A percentile compares a stretch with the other conserved stretches of the same genome.
Conservation (phyloP, 768 basidiomycete species). For the Leucosporidium scottii region DNA sequence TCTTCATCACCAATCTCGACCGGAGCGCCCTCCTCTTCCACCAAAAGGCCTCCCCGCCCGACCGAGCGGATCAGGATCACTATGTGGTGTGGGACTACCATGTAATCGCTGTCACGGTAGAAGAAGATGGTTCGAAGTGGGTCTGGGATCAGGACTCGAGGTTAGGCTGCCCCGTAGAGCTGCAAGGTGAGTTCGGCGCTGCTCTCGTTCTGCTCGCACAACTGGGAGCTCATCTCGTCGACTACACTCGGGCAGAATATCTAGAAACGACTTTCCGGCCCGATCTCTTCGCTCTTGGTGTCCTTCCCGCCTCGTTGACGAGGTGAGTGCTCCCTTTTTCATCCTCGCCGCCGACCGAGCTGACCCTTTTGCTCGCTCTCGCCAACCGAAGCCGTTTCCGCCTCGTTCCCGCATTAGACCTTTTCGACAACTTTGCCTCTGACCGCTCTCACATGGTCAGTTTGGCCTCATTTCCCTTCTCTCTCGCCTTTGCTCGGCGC, state of each 20-base stretch:
- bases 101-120: conserved; percentile 10
- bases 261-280: conserved; percentile 15
- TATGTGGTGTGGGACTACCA: conserved; percentile 35
- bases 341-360: background rate
- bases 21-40: conserved; percentile 20
- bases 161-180: background rate
- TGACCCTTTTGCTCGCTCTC: no score
- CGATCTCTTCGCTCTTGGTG: conserved; percentile 3
- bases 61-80: background rate
- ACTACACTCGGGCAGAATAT: background rate
- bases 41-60: conserved; percentile 13
- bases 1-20: conserved; percentile 24
- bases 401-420: conserved; percentile 6
- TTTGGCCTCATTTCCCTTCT: background rate
- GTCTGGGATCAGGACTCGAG: conserved; percentile 25
- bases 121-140: background rate
- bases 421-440: conserved; percentile 28
- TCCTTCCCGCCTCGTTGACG: background rate
- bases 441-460: conserved; percentile 32
- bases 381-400: conserved; percentile 24
- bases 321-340: conserved; percentile 2
- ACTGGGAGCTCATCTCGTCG: no score
- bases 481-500: background rate
- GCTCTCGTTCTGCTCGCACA: no score
- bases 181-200: conserved; percentile 1